These are phyloP conservation scores for Chimonanthus praecox DNA, from an alignment of 164 flowering plant genomes.

Conservation along the genomic window DNA sequence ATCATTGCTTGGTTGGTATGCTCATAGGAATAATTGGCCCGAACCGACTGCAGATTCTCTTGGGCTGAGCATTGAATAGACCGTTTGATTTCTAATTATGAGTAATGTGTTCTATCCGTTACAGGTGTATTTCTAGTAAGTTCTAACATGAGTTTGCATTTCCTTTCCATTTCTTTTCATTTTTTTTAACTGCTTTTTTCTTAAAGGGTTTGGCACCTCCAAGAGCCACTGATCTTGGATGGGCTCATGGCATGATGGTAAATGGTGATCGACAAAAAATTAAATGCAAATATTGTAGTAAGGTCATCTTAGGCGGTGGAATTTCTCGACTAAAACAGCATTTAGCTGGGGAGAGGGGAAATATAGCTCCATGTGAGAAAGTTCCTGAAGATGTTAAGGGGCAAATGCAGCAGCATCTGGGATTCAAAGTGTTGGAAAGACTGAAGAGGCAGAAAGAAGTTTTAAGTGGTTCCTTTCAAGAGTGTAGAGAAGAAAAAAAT, in stretches of 20 bases:
- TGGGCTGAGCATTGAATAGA: background rate
- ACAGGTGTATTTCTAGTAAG: background rate
- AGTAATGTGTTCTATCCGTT: background rate
- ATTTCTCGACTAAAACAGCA: slow-evolving; percentile 46
- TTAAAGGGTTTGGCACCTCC: slow-evolving; percentile 39
- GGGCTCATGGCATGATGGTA: slow-evolving; percentile 48
- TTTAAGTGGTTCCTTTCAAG: slow-evolving; percentile 15
- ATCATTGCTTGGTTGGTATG: background rate
- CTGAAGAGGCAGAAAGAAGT: slow-evolving; percentile 32
- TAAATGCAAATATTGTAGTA: slow-evolving; percentile 39
- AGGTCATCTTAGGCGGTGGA: slow-evolving; percentile 44
- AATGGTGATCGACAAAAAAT: slow-evolving; percentile 42
- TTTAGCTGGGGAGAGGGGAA: slow-evolving; percentile 45
- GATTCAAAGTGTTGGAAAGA: slow-evolving; percentile 32
- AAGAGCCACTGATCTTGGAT: slow-evolving; percentile 46
- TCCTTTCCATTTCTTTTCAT: no score
- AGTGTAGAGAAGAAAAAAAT: slow-evolving; percentile 16
- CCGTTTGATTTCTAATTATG: background rate
- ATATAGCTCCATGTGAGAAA: slow-evolving; percentile 39
- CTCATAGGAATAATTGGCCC: no score
- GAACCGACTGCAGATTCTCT: background rate
- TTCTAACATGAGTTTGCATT: background rate
- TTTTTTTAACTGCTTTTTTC: slow-evolving; percentile 2
- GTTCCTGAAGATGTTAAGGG: slow-evolving; percentile 40
- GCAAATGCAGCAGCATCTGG: slow-evolving; percentile 37